Evolutionary conservation across 805 yeast genomes (phyloP).

Genomic region (Wickerhamiella shivajii): DNA sequence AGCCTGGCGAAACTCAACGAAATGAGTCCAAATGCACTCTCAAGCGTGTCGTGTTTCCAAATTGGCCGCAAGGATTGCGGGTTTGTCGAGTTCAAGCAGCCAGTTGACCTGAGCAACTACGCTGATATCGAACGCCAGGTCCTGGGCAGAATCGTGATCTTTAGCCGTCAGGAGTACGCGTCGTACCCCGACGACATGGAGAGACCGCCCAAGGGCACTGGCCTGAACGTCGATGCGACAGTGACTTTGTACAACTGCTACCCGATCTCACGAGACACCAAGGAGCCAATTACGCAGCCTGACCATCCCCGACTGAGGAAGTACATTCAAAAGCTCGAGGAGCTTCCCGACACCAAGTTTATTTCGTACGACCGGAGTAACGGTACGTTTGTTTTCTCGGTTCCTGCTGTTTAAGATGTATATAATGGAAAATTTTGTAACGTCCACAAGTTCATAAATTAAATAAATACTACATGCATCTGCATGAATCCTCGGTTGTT

Average conservation of each 20-base stretch:
- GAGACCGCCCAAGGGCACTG: slow-evolving; percentile 63
- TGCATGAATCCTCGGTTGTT: no score
- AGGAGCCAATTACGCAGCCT: slow-evolving; percentile 61
- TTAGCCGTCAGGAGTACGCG: slow-evolving; percentile 44
- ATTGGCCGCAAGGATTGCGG: slow-evolving; percentile 77
- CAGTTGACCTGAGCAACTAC: slow-evolving; percentile 68
- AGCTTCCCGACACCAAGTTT: slow-evolving; percentile 45
- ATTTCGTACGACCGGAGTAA: slow-evolving; percentile 61
- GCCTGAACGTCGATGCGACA: slow-evolving; percentile 62
- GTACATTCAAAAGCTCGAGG: slow-evolving; percentile 45
- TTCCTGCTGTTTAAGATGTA: slow-evolving; percentile 4
- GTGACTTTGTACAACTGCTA: slow-evolving; percentile 67
- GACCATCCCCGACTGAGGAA: slow-evolving; percentile 55
- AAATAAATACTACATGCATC: no score
- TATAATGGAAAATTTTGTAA: neutral
- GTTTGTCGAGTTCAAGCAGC: slow-evolving; percentile 54
- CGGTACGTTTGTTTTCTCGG: slow-evolving; percentile 29
- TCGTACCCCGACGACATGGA: slow-evolving; percentile 56
- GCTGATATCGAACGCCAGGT: slow-evolving; percentile 42
- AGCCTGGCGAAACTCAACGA: slow-evolving; percentile 45
- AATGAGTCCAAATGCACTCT: slow-evolving; percentile 48
- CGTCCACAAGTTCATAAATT: neutral
- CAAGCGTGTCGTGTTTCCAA: slow-evolving; percentile 45
- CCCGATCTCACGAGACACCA: slow-evolving; percentile 61
- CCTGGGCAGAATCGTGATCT: slow-evolving; percentile 48